These are phyloP conservation scores for Graphiopsis chlorocephala DNA, from an alignment of 2,329 filamentous ascomycete genomes.

Conservation along the genomic window DNA sequence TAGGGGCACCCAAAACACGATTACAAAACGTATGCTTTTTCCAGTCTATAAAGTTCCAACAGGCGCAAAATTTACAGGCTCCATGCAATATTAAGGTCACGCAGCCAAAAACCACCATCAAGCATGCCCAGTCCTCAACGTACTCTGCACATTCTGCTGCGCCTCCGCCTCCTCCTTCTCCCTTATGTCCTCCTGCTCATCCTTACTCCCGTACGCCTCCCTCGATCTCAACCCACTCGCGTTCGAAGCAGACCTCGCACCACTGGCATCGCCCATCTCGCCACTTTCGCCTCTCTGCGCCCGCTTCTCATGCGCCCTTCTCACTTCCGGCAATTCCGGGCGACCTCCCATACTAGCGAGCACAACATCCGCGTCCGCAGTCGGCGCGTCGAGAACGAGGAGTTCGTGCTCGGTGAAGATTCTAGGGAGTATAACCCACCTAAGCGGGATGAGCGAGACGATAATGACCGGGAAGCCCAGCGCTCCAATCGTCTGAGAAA, in stretches of 20 bases:
- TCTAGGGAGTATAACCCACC: conserved; percentile 49
- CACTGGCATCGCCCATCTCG: conserved; percentile 22
- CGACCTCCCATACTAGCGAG: conserved; percentile 53
- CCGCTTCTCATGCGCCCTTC: conserved; percentile 25
- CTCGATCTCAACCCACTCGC: conserved; percentile 9
- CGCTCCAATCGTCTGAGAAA: conserved; percentile 59
- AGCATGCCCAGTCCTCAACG: conserved; percentile 4
- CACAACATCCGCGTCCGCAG: conserved; percentile 53
- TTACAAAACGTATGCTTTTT: not conserved
- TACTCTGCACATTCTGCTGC: not conserved
- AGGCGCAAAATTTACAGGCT: not conserved
- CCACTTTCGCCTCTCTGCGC: conserved; percentile 20
- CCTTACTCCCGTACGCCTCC: conserved; percentile 8
- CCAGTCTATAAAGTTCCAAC: not conserved
- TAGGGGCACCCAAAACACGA: not conserved
- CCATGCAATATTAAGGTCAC: not conserved
- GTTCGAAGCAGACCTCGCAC: conserved; percentile 21
- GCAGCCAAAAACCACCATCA: not conserved
- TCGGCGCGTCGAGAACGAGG: conserved; percentile 52
- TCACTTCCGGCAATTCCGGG: conserved; percentile 40
- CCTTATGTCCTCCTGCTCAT: conserved; percentile 12
- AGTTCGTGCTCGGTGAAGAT: conserved; percentile 52
- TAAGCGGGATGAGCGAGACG: conserved; percentile 54
- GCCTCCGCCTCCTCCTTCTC: conserved; percentile 3
- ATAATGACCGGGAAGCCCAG: conserved; percentile 61